Evolutionary conservation across 2,329 filamentous ascomycete genomes (phyloP).

Genomic region (Ophiostoma sp.): DNA sequence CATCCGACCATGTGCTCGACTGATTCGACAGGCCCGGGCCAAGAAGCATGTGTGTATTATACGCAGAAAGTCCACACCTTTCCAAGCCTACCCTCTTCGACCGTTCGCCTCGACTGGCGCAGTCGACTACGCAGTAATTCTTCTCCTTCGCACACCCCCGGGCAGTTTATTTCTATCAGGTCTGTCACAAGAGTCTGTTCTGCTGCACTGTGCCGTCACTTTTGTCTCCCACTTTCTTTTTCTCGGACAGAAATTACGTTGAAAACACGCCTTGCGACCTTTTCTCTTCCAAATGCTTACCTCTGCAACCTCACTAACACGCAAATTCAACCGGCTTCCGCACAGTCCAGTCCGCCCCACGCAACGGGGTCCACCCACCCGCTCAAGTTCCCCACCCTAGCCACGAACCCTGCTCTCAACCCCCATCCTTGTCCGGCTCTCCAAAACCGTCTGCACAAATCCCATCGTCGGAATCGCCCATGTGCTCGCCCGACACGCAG

Average conservation of each 20-base stretch:
- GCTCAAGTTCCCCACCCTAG: conserved; percentile 3
- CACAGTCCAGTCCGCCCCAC: conserved; percentile 5
- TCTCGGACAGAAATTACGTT: background rate
- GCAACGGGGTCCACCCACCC: background rate
- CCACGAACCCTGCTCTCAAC: background rate
- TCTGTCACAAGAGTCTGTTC: background rate
- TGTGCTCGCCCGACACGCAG: conserved; percentile 27
- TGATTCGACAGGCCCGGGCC: conserved; percentile 26
- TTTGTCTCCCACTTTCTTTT: background rate
- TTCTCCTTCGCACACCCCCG: background rate
- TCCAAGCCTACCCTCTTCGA: background rate
- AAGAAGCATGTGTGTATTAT: background rate
- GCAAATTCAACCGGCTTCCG: background rate
- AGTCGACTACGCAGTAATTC: background rate
- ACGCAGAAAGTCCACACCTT: background rate
- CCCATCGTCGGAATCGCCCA: conserved; percentile 28
- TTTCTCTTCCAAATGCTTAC: background rate
- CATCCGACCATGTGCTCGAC: conserved; percentile 22
- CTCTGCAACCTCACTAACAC: background rate
- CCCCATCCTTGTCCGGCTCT: background rate
- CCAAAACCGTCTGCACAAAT: conserved; percentile 27
- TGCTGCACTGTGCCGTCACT: background rate
- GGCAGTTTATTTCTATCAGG: background rate
- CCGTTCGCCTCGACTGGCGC: background rate
- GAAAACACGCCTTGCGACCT: background rate